Conservation (phyloP, 225 moss, liverwort and hornwort genomes). For the Sphagnum tenellum region DNA sequence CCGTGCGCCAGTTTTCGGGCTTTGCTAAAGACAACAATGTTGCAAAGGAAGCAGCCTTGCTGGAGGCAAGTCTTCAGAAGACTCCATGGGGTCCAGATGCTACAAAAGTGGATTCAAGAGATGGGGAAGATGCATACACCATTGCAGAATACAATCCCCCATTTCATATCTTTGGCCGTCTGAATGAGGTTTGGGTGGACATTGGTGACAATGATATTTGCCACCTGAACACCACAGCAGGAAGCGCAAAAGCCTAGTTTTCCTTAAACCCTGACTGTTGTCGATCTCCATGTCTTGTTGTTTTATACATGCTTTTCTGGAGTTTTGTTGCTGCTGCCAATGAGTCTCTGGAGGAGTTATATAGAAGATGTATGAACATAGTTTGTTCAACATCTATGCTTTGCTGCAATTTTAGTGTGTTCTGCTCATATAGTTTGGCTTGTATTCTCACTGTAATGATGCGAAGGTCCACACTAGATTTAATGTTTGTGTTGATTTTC, state of each 20-base stretch:
- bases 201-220: neutral
- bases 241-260: neutral
- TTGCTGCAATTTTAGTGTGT: too few relatives aligned
- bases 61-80: constrained; percentile 18
- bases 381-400: too few relatives aligned
- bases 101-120: constrained; percentile 7
- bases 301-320: too few relatives aligned
- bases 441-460: too few relatives aligned
- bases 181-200: constrained; percentile 55
- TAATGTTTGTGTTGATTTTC: too few relatives aligned
- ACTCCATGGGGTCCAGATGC: constrained; percentile 16
- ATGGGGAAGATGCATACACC: constrained; percentile 30
- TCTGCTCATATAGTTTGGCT: too few relatives aligned
- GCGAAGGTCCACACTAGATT: too few relatives aligned
- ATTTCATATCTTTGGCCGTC: constrained; percentile 33
- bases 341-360: too few relatives aligned
- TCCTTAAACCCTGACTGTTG: neutral
- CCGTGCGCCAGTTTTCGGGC: constrained; percentile 40
- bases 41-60: constrained; percentile 27
- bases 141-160: constrained; percentile 46
- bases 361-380: too few relatives aligned
- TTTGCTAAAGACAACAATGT: constrained; percentile 40
- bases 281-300: too few relatives aligned
- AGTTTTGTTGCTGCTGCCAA: too few relatives aligned
- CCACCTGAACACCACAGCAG: constrained; percentile 26